Conservation (phyloP, 169 alveolate species). For the Plasmodium yoelii region DNA sequence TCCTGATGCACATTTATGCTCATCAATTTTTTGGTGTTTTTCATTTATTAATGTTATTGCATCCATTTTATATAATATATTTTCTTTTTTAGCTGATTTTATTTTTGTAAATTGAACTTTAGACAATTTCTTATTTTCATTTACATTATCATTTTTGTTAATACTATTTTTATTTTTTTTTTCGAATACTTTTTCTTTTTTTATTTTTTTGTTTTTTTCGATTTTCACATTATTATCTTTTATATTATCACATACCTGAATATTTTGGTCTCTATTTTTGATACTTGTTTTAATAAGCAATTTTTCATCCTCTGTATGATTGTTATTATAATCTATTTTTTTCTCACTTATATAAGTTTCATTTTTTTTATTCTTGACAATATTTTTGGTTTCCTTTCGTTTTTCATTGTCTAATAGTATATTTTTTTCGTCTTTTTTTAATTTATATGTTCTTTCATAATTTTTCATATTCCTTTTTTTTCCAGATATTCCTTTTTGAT, state of each 20-base stretch:
- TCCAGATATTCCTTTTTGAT: background rate
- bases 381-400: background rate
- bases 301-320: background rate
- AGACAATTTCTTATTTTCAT: slow-evolving; percentile 31
- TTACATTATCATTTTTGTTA: background rate
- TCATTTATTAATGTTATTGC: slow-evolving; percentile 19
- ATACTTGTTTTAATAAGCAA: background rate
- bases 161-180: background rate
- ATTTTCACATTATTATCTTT: slow-evolving; percentile 21
- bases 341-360: background rate
- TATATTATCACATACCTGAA: background rate
- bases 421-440: background rate
- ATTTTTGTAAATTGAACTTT: slow-evolving; percentile 39
- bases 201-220: slow-evolving; percentile 17
- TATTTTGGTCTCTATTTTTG: background rate
- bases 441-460: background rate
- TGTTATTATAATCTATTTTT: background rate
- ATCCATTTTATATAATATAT: slow-evolving; percentile 8
- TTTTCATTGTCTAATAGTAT: background rate
- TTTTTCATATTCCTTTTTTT: slow-evolving; percentile 4
- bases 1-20: slow-evolving; percentile 74
- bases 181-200: background rate
- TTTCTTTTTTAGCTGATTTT: slow-evolving; percentile 16
- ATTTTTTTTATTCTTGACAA: background rate
- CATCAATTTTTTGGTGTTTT: slow-evolving; percentile 41